These are phyloP conservation scores for Kazachstania kunashirensis DNA, from an alignment of 805 yeast genomes.

Conservation along the genomic window DNA sequence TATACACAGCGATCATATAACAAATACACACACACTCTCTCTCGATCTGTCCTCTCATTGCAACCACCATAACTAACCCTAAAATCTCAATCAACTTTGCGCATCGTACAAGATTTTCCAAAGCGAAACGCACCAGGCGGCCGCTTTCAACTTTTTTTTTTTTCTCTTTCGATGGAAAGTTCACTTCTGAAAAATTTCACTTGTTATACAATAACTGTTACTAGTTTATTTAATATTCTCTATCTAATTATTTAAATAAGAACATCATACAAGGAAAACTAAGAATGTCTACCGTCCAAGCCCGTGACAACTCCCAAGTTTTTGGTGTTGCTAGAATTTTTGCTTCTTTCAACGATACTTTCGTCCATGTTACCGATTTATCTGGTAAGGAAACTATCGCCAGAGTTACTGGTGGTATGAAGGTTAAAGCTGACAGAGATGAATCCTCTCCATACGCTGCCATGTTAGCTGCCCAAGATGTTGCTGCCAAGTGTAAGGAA, in stretches of 20 bases:
- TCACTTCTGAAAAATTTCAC: no score
- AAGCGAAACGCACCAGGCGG: no score
- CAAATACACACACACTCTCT: no score
- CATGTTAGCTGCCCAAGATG: conserved; percentile 99
- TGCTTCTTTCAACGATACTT: conserved; percentile 99
- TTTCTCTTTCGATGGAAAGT: no score
- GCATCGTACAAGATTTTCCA: no score
- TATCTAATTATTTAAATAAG: no score
- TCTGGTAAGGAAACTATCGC: conserved; percentile 99
- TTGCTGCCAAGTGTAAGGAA: conserved; percentile 97
- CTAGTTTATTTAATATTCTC: not conserved
- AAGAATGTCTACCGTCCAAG: conserved; percentile 42
- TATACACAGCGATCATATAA: no score
- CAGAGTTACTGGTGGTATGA: conserved; percentile 99
- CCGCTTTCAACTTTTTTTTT: no score
- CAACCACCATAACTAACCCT: no score
- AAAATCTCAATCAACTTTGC: no score
- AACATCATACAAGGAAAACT: not conserved
- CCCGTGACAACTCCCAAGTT: conserved; percentile 96
- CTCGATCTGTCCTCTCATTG: no score
- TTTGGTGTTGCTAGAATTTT: conserved; percentile 99
- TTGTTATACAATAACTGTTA: not conserved
- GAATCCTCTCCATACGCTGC: conserved; percentile 99
- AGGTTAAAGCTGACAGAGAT: conserved; percentile 99
- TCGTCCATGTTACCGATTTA: conserved; percentile 98